phyloP scores from a whole-genome alignment of 164 flowering plant genomes.

The Piper longum region DNA sequence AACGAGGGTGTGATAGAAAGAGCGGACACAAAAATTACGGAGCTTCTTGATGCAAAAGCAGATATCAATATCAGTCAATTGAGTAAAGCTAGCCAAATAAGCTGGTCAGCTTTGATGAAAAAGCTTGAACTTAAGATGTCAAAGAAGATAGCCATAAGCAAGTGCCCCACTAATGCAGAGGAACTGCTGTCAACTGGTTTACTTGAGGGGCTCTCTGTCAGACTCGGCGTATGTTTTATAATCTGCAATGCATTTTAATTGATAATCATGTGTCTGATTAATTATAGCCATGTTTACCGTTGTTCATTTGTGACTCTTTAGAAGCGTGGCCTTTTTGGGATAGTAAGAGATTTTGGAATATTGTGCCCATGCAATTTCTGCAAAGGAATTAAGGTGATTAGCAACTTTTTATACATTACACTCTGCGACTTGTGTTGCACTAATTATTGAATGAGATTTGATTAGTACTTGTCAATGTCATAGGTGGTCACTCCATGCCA shows the following conservation, averaged over 20 bases:
- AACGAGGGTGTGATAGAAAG: background rate
- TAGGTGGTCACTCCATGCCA: conserved; percentile 49
- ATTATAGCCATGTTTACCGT: background rate
- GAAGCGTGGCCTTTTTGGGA: conserved; percentile 42
- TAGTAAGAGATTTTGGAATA: conserved; percentile 42
- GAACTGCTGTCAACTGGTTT: conserved; percentile 60
- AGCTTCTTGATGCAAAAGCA: background rate
- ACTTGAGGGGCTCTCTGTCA: conserved; percentile 53
- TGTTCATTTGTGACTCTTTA: conserved; percentile 1
- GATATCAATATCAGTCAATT: conserved; percentile 1
- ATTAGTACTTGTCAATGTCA: background rate
- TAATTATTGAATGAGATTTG: background rate
- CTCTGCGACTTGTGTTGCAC: background rate
- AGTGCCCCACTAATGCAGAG: conserved; percentile 29
- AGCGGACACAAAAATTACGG: background rate
- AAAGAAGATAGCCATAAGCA: conserved; percentile 19
- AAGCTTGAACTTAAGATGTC: conserved; percentile 24
- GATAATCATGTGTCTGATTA: background rate
- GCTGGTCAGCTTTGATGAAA: conserved; percentile 3
- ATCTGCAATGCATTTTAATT: too few species aligned
- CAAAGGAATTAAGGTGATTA: conserved; percentile 43
- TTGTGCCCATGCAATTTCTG: conserved; percentile 55
- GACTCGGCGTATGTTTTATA: conserved; percentile 9
- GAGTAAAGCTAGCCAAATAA: conserved; percentile 2
- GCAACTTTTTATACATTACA: background rate